Evolutionary conservation across 2,329 filamentous ascomycete species (phyloP).

Genomic region (Phaeosphaeriaceae sp.): DNA sequence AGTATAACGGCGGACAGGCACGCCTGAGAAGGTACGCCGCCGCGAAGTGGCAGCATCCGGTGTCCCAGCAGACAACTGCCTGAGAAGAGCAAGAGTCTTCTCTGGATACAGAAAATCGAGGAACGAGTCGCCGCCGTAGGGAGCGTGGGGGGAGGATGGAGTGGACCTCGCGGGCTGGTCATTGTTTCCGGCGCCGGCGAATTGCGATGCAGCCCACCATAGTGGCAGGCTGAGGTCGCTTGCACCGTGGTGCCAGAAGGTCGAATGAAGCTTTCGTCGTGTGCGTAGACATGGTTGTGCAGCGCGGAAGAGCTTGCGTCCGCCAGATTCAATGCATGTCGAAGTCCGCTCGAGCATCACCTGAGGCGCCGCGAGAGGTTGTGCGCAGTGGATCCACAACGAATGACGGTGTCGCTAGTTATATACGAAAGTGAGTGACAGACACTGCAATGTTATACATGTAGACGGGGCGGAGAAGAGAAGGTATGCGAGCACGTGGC

Average conservation of each 20-base stretch:
- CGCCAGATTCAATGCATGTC: slow-evolving; percentile 66
- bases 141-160: not conserved
- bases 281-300: slow-evolving; percentile 49
- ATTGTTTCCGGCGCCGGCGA: not conserved
- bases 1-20: slow-evolving; percentile 37
- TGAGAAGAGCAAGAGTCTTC: slow-evolving; percentile 52
- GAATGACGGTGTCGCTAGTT: not conserved
- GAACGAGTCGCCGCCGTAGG: slow-evolving; percentile 19
- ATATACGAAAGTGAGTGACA: slow-evolving; percentile 5
- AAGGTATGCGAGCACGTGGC: slow-evolving; percentile 16
- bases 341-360: slow-evolving; percentile 67
- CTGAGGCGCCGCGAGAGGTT: slow-evolving; percentile 21
- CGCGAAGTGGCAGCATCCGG: slow-evolving; percentile 34
- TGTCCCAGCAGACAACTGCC: slow-evolving; percentile 29
- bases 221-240: slow-evolving; percentile 53
- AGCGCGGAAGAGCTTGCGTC: slow-evolving; percentile 59
- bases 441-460: slow-evolving; percentile 13
- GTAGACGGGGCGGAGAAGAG: not conserved
- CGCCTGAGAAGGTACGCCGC: slow-evolving; percentile 27
- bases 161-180: not conserved
- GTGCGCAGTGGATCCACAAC: not conserved
- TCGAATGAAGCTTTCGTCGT: slow-evolving; percentile 61
- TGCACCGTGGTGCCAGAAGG: slow-evolving; percentile 65
- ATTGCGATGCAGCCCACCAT: slow-evolving; percentile 32
- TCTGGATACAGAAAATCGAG: slow-evolving; percentile 60